phyloP scores from a whole-genome alignment of 2,329 filamentous ascomycete species.

The Penicillium hordei region DNA sequence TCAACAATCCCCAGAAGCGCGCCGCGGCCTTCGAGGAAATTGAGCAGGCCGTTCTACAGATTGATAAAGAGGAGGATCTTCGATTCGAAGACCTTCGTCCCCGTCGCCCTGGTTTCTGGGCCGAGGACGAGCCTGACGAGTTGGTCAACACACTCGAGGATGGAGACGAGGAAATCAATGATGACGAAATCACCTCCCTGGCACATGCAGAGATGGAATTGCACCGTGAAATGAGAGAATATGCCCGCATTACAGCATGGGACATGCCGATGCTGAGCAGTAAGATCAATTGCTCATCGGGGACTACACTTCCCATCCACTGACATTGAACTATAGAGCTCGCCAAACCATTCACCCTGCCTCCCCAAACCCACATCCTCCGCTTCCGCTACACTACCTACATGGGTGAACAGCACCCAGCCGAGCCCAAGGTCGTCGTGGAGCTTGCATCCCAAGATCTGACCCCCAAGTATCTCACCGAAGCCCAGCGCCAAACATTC shows the following conservation, averaged over 20 bases:
- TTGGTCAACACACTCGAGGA: conserved; percentile 48
- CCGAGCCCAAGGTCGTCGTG: conserved; percentile 89
- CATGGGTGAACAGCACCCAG: conserved; percentile 89
- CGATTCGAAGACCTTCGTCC: conserved; percentile 30
- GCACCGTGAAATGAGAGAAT: conserved; percentile 83
- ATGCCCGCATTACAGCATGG: conserved; percentile 84
- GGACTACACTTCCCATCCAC: neutral
- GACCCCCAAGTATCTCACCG: conserved; percentile 57
- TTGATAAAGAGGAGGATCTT: conserved; percentile 34
- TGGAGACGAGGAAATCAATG: conserved; percentile 58
- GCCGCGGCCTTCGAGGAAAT: conserved; percentile 33
- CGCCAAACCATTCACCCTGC: conserved; percentile 78
- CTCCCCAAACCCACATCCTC: conserved; percentile 63
- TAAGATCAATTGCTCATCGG: conserved; percentile 50
- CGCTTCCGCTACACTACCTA: conserved; percentile 97
- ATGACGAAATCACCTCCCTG: conserved; percentile 79
- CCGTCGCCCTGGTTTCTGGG: conserved; percentile 42
- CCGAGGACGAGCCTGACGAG: conserved; percentile 47
- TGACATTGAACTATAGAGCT: conserved; percentile 58
- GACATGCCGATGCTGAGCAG: conserved; percentile 89
- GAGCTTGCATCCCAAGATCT: conserved; percentile 80
- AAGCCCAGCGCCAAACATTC: conserved; percentile 72
- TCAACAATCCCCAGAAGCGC: conserved; percentile 36
- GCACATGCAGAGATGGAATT: conserved; percentile 86
- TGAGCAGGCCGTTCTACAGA: conserved; percentile 31